Base-by-base conservation (phyloP, 352 stramenopile genomes). In the Globisporangium canariense region DNA sequence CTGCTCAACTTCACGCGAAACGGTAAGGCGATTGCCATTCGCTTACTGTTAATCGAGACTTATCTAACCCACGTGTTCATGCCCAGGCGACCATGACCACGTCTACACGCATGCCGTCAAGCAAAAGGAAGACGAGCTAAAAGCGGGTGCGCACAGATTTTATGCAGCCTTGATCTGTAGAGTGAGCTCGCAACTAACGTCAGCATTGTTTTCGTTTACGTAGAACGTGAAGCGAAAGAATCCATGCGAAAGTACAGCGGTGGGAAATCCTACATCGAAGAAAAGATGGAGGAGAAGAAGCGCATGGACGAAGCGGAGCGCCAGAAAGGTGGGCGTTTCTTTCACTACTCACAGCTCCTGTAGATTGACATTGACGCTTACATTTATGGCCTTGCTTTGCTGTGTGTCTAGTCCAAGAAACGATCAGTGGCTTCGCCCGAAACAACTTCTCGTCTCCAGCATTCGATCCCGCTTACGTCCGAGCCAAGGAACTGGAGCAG, bases 251-350 rank as follows among this genome's bases (percentile, higher is more conserved):
- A 77, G 32, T 79, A 71, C 58, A 69, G 70, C 9, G 70, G 69
- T 10, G 79, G 74, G 1, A 90, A 89, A 61, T 80, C 76, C 13
- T 85, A 71, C 62, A 75, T 86, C 18, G 81, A 89, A 30, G 79
- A 86, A 59, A 80, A 86, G 30, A 46, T 86, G 0, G 77, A 89
- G 10, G 77, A 88, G 66, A 88, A 84, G 68, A 87, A 79, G 43
- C 76, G 76, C 0, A 46, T 76, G 56, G 75, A 83, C 18, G 76
- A 90, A 36, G 69, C 72, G 14, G 78, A 88, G 50, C 66, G 70
- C 28, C 71, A 78, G 45, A 81, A 79, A 45, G 50, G 64, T 69
- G 30, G 40, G 22, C 46, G 40, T 22, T 40, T 6, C 32, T 10
- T 40, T 41, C 14, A 22, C 16, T 38, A 14, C 6, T 40, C 6